Evolutionary conservation across 768 basidiomycete genomes (phyloP), one percentile per base, ranked within the genome.

Genomic region (Termitomyces sp.): DNA sequence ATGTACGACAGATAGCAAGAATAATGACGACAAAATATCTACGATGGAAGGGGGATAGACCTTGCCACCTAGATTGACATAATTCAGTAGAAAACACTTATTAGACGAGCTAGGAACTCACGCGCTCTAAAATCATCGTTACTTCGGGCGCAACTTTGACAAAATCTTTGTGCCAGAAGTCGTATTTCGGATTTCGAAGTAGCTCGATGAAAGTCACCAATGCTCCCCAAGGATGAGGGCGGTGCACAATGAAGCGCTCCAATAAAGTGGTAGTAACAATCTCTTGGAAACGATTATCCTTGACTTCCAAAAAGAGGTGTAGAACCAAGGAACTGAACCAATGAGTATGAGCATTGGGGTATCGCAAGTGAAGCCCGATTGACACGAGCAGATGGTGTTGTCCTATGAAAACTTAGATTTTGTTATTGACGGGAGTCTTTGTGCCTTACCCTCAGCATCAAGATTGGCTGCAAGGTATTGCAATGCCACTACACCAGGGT

Each of bases 271-370:
- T 89, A 51, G 93, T 89, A 74, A 89, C 80, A 60, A 92, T 81
- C 67, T 94, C 90, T 63, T 82, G 79, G 76, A 90, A 87, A 43
- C 79, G 81, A 54, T 89, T 88, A 57, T 84, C 83, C 64, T 84
- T 82, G 58, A 89, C 80, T 65, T 93, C 89, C 48, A 77, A 65
- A 75, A 98, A 98, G 43, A 96, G 81, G 68, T 93, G 83, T 51
- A 98, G 81, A 52, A 98, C 75, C 60, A 98, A 79, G 44, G 87
- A 89, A 68, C 88, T 91, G 79, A 96, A 98, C 93, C 95, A 99
- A 70, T 93, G 89, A 48, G 96, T 99, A 77, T 99, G 97, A 10
- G 95, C 91, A 65, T 95, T 97, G 32, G 97, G 96, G 78, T 96
- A 98, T 64, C 97, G 91, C 60, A 99, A 77, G 68, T 98, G 96